Evolutionary conservation across 768 basidiomycete species (phyloP), one percentile per base, ranked within the genome.

Genomic region (Candolleomyces efflorescens): DNA sequence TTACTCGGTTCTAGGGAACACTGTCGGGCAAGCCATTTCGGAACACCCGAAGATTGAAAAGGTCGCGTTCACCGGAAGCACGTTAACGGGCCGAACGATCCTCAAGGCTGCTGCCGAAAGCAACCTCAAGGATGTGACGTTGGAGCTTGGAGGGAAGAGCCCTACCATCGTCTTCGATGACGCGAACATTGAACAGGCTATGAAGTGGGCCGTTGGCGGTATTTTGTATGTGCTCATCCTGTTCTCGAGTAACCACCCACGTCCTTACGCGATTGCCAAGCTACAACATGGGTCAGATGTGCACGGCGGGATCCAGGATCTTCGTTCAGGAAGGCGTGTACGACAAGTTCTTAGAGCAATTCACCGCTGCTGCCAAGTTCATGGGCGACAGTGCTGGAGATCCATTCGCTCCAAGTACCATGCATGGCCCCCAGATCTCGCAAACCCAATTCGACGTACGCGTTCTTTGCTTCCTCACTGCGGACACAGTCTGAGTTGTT

Each of bases 251-350:
- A n/a, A n/a, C n/a, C n/a, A n/a, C n/a, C n/a, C 2, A 32, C 5
- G 6, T 32, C n/a, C n/a, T n/a, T n/a, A n/a, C n/a, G n/a, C 32
- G 32, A 7, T 11, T 32, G 11, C 32, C 6, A 11, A 68, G 65
- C 59, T 60, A 65, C 60, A 69, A 74, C 60, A 71, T 69, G 67
- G 73, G 92, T 22, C 92, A 94, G 71, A 76, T 79, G 17, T 94
- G 92, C 73, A 84, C 82, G 62, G 90, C 90, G 11, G 89, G 91
- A 9, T 88, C 90, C 18, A 83, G 93, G 60, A 84, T 94, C 64
- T 92, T 80, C 65, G 89, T 94, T 4, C 92, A 94, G 66, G 84
- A 80, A 58, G 73, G 75, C 3, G 83, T 94, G 63, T 93, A 94
- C 73, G 91, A 94, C 69, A 69, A 83, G 60, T 93, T 94, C 76